Evolutionary conservation across 2,329 filamentous ascomycete species (phyloP), one percentile per base, ranked within the genome.

Genomic region (Thielaviopsis ethacetica): DNA sequence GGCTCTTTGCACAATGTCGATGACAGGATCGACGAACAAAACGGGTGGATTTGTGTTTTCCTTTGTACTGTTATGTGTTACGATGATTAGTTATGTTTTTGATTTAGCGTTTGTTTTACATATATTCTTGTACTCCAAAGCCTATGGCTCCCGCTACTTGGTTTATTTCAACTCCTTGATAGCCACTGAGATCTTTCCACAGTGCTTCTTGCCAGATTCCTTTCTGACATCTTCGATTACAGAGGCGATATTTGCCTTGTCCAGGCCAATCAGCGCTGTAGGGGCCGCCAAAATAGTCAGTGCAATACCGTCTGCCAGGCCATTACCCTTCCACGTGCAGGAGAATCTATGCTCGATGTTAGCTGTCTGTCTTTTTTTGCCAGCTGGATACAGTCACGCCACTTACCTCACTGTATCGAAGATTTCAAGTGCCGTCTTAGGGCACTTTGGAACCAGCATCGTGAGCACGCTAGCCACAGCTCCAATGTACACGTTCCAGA

Each of bases 401-500:
- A 67, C 73, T 67, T 63, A 78, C 76, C 65, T 71, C 54, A 79
- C 65, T 17, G 64, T 65, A 5, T 67, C 66, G 15, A 63, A 62
- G 2, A 79, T 63, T 19, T 70, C 66, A 0, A 67, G 63, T n/a
- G 65, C 63, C 1, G 64, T 67, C 50, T 63, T 66, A 1, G 77
- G 78, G 58, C 68, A 68, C 0, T 69, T 67, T 0, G 76, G 73
- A 34, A 74, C 68, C 1, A 79, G 53, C 19, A 67, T 69, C 1
- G 71, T 71, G 56, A 81, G 63, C 3, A 74, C 66, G 13, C 57
- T 68, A 3, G 76, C 74, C 30, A 78, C 69, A 15, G 72, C 71
- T 9, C 79, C 79, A 15, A 78, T 68, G 60, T 80, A 81, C 56
- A 74, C 72, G 10, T 76, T 73, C 78, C 78, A 81, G 62, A 80